Evolutionary conservation across 1,139 yeast genomes (phyloP), one percentile per base, ranked within the genome.

Genomic region (Magnusiomyces ingens): DNA sequence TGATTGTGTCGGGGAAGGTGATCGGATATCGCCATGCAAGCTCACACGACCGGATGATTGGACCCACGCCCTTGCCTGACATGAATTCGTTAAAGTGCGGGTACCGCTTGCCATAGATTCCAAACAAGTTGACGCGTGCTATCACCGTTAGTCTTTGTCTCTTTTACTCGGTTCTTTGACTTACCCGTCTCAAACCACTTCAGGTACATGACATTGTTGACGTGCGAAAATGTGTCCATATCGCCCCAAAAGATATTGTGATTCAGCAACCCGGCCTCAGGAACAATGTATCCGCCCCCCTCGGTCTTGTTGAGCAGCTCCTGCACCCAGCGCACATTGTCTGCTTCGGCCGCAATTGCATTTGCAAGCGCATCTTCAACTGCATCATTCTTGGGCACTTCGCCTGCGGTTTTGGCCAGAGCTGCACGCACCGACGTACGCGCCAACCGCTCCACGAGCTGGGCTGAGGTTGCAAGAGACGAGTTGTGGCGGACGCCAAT

Each of bases 11-110:
- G 4, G 71, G 71, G 54, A 52, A 67, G 37, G 55, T 57, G 21
- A 68, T 58, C 2, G 72, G 70, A 54, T 67, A 65, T 51, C 70
- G 57, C 71, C 71, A 68, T 3, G 67, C 65, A 36, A 68, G 54
- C 3, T 67, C 62, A 11, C 55, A 69, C 1, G 68, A 62, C 21
- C 72, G 59, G 50, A 68, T 61, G 45, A 68, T 67, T 3, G 71
- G 71, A 1, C 71, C 71, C 0, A 67, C 63, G 0, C 62, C 65
- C 1, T 38, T 45, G 1, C 60, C 60, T 2, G 60, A 49, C 64
- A 66, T 61, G 54, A 68, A 66, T 10, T 53, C 42, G 5, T 56
- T 52, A 22, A 63, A 61, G 11, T 62, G 64, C 8, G 54, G 49
- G 37, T 48, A 26, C n/a, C 17, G 35, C 29, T 49, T 47, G 5